Percentiles rank a stretch among this genome's conserved stretches.
These are phyloP conservation scores for Chamaenerion angustifolium DNA, from an alignment of 345 rosid genomes.

Conservation along the genomic window DNA sequence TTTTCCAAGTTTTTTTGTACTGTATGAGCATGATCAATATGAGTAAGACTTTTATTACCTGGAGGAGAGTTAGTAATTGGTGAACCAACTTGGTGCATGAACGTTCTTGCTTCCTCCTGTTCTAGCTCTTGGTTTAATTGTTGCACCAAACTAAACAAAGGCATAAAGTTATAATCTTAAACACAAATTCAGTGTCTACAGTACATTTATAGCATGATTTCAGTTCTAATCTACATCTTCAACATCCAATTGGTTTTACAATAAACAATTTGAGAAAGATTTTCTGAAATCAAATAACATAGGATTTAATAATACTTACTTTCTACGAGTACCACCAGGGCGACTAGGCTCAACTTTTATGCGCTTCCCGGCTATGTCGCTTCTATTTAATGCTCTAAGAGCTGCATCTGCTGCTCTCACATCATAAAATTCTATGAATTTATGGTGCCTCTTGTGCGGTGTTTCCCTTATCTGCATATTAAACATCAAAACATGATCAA, in stretches of 20 bases:
- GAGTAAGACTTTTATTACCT: slow-evolving; percentile 23
- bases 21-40: neutral
- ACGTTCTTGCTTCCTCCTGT: slow-evolving; percentile 49
- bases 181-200: no score
- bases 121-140: slow-evolving; percentile 73
- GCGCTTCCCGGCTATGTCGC: slow-evolving; percentile 93
- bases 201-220: no score
- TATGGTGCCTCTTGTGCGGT: slow-evolving; percentile 81
- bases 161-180: neutral
- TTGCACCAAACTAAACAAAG: slow-evolving; percentile 49
- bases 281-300: no score
- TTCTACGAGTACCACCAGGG: slow-evolving; percentile 91
- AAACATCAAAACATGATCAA: no score
- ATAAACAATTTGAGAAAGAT: no score
- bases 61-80: slow-evolving; percentile 80
- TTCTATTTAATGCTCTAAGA: slow-evolving; percentile 69
- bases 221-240: no score
- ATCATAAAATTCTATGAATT: slow-evolving; percentile 87
- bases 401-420: slow-evolving; percentile 92
- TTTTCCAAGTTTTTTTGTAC: no score
- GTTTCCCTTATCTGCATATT: slow-evolving; percentile 65
- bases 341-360: slow-evolving; percentile 98
- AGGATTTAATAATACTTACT: slow-evolving; percentile 28
- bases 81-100: slow-evolving; percentile 62
- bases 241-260: no score